These are phyloP conservation scores for Scheffersomyces quercinus DNA, from an alignment of 1,139 yeast genomes.

Conservation along the genomic window DNA sequence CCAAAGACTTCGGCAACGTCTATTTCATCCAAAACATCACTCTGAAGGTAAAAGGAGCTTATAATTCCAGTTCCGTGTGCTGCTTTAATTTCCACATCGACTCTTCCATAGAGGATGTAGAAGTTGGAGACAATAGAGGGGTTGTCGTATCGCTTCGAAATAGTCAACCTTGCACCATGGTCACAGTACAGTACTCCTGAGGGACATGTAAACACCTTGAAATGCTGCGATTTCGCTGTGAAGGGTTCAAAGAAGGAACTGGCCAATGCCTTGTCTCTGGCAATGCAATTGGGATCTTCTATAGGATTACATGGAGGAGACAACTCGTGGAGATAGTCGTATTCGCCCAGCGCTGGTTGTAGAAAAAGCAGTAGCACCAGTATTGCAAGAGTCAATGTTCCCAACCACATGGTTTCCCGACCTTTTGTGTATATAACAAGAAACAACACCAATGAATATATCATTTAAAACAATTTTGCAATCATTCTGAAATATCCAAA, in stretches of 20 bases:
- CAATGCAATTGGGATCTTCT: slow-evolving; percentile 22
- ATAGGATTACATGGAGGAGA: slow-evolving; percentile 25
- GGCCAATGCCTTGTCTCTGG: slow-evolving; percentile 22
- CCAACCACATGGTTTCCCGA: too few relatives aligned
- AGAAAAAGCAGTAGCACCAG: too few relatives aligned
- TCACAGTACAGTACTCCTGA: slow-evolving; percentile 11
- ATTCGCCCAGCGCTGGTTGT: not conserved
- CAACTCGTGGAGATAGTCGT: slow-evolving; percentile 2
- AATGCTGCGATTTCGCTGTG: slow-evolving; percentile 3
- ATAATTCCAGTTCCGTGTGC: slow-evolving; percentile 45
- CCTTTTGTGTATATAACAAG: too few relatives aligned
- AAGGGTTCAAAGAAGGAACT: slow-evolving; percentile 16
- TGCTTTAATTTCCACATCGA: slow-evolving; percentile 38
- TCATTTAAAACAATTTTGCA: slow-evolving; percentile 3
- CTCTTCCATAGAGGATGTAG: slow-evolving; percentile 43
- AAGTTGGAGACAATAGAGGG: slow-evolving; percentile 39
- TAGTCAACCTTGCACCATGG: slow-evolving; percentile 47
- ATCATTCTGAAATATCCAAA: slow-evolving; percentile 3
- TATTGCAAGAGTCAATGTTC: too few relatives aligned
- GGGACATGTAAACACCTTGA: not conserved
- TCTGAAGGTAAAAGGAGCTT: slow-evolving; percentile 45
- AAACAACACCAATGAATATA: not conserved
- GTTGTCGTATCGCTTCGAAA: slow-evolving; percentile 34
- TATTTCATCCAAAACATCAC: slow-evolving; percentile 50
- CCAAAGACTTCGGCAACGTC: slow-evolving; percentile 49